These are phyloP conservation scores for carrot (Daucus carota) DNA, from an alignment of 129 eudicot genomes.

Conservation along the genomic window DH1_v3.0 NC_030387.2:40781501-40782000, in stretches of 20 bases:
- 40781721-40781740: constrained; percentile 3
- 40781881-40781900: constrained; percentile 17
- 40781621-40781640: not conserved
- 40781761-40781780: constrained; percentile 25
- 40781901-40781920: constrained; percentile 8
- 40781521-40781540: too few relatives aligned
- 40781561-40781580: not conserved
- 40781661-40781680: not conserved
- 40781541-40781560: not conserved
- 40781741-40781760: constrained; percentile 22
- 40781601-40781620: not conserved
- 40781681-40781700: constrained; percentile 1
- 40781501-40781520: too few relatives aligned
- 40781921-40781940: constrained; percentile 3
- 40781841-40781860: not conserved
- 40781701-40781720: not conserved
- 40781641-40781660: not conserved
- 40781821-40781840: not conserved
- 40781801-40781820: not conserved
- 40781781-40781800: too few relatives aligned
- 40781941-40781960: not conserved
- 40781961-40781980: too few relatives aligned
- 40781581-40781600: not conserved
- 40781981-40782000: too few relatives aligned
- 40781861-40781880: constrained; percentile 7